Evolutionary conservation across 2,329 filamentous ascomycete genomes (phyloP).

Genomic region (Dactylellina sp.): DNA sequence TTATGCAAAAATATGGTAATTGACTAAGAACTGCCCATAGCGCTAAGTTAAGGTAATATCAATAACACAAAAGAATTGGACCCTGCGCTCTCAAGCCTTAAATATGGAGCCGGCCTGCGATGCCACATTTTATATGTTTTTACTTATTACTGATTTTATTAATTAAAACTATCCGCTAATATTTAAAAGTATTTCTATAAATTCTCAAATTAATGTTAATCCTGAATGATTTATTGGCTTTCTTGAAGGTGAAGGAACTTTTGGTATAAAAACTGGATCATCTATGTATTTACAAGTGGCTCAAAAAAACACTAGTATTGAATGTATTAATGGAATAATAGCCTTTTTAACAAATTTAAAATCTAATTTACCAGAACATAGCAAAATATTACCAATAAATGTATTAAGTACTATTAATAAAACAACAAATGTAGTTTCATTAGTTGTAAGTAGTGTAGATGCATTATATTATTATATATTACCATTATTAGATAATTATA

Average conservation of each 20-base stretch:
- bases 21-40: too few species aligned
- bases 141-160: constrained; percentile 2
- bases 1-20: too few species aligned
- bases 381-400: constrained; percentile 23
- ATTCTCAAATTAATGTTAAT: constrained; percentile 58
- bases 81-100: background rate
- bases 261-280: constrained; percentile 58
- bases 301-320: constrained; percentile 52
- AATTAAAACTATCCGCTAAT: constrained; percentile 5
- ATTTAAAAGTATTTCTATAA: constrained; percentile 15
- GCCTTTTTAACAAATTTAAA: constrained; percentile 32
- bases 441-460: constrained; percentile 14
- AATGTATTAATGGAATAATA: constrained; percentile 56
- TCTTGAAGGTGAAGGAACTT: constrained; percentile 58
- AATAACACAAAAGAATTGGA: constrained; percentile 1
- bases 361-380: constrained; percentile 22
- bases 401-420: constrained; percentile 20
- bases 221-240: constrained; percentile 58
- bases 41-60: background rate
- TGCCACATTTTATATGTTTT: background rate
- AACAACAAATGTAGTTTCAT: constrained; percentile 17
- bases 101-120: background rate
- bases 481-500: constrained; percentile 60
- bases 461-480: constrained; percentile 52
- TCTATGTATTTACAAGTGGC: constrained; percentile 57